Base-by-base conservation (phyloP, 2,329 filamentous ascomycete genomes). In the Botrytis medusae region DNA sequence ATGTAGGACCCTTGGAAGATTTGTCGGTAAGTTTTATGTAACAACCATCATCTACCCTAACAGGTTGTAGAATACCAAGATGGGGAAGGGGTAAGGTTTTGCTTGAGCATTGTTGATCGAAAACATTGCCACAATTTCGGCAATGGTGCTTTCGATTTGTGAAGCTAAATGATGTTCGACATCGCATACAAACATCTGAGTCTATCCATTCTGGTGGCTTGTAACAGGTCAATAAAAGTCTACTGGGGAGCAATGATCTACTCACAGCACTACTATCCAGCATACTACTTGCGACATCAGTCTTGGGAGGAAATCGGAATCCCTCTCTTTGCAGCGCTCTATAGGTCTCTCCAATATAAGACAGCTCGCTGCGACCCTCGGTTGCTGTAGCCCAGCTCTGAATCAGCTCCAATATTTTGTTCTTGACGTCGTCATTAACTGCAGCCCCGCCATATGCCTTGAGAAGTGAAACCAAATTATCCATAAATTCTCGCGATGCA, bases 101-200 rank as follows among this genome's bases (percentile, higher is more conserved):
- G 85, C 90, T 91, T 22, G 95, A 98, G 81, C 96, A 99, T 79
- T 96, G 91, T 76, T 95, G 94, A 81, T 97, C 97, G 82, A 99
- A 99, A 79, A 97, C 96, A 83, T 96, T 97, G 69, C 96, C 96
- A 80, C 96, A 99, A 82, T 99, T 99, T 77, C 96, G 91, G 80
- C 96, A 99, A 82, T 99, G 96, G 81, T 99, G 96, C 82, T 98
- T 99, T 80, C 96, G 91, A 82, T 99, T 99, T 72, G 95, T 99
- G 81, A 99, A 98, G 65, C 94, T 98, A 79, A 99, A 99, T 29
- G 94, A 84, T 20, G 95, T 98, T 78, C 96, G 91, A 82, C 96
- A 99, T 81, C 96, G 92, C 94, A 99, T 98, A 82, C 96, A 99
- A 46, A 99, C 95, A 79, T 99, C 96, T 18, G 95, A 98, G 83